Evolutionary conservation across 2,329 filamentous ascomycete species (phyloP), one percentile per base, ranked within the genome.

Genomic region (Xylariaceae sp.): DNA sequence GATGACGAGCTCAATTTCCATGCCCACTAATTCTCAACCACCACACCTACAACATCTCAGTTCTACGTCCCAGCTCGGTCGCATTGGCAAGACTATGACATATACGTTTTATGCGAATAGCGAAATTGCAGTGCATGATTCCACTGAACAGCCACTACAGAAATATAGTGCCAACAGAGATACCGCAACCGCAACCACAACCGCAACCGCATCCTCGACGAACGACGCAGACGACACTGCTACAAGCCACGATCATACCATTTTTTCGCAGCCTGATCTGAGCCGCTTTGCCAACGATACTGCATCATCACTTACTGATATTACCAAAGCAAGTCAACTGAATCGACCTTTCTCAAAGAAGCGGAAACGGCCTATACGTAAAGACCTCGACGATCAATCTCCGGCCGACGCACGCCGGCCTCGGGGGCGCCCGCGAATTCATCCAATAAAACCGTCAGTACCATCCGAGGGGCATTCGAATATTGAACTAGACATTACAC

Each of bases 71-170:
- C 65, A 71, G 44, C 62, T 73, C 3, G 67, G 67, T 6, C 72
- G 73, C 6, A 56, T 68, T 2, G 72, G 72, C 7, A 75, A 73
- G 57, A 73, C 72, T 31, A 71, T 70, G 50, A 71, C 72, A 7
- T 76, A 75, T 57, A 70, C 72, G 45, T 76, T 74, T 53, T 70
- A 68, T 40, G 61, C 66, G 5, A 56, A 59, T 42, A 56, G 47
- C 12, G 64, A 64, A 42, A 49, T 56, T 1, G 9, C 45, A 4
- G 44, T 51, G 12, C 34, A n/a, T 12, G 19, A 12, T 8, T 19
- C 19, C 2, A 34, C 35, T 30, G 47, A 50, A n/a, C 50, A 54
- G 29, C 57, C 55, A 11, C 12, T 29, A 7, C 58, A 56, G 41
- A 11, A 27, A 26, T 9, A 19, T 9, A 29, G 31, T 5, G 29